Percentiles rank a stretch among this genome's conserved stretches.
phyloP scores from a whole-genome alignment of 805 yeast species.

The Kluyveromyces wickerhamii region DNA sequence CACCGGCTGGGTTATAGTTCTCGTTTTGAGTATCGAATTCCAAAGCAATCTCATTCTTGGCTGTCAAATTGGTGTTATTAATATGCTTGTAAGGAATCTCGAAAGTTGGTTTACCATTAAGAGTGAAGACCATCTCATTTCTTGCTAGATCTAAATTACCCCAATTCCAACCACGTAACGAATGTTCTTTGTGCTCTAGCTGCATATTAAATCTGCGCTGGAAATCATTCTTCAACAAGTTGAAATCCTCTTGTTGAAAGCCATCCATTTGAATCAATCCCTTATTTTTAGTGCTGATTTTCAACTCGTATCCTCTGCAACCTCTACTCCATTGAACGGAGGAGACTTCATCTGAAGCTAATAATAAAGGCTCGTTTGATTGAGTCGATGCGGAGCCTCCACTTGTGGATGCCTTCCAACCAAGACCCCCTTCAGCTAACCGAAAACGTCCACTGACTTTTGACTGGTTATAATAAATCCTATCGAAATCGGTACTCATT shows the following conservation, averaged over 20 bases:
- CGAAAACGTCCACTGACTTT: conserved; percentile 81
- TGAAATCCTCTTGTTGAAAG: conserved; percentile 77
- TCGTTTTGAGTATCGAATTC: conserved; percentile 63
- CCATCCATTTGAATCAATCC: conserved; percentile 90
- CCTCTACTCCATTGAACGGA: conserved; percentile 89
- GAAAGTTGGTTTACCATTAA: conserved; percentile 82
- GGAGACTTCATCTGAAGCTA: conserved; percentile 80
- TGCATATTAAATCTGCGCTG: conserved; percentile 65
- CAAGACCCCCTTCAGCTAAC: conserved; percentile 92
- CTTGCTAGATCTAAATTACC: conserved; percentile 89
- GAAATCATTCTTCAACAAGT: conserved; percentile 72
- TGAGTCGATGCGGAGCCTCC: conserved; percentile 39
- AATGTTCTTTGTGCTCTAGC: conserved; percentile 81
- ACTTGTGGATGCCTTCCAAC: conserved; percentile 70
- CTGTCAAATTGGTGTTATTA: conserved; percentile 79
- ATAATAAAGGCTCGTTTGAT: conserved; percentile 65
- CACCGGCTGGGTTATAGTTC: conserved; percentile 68
- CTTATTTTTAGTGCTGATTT: conserved; percentile 80
- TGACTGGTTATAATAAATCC: conserved; percentile 83
- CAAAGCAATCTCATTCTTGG: conserved; percentile 87
- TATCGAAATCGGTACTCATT: conserved; percentile 69
- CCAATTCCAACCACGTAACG: conserved; percentile 99
- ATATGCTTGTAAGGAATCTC: conserved; percentile 81
- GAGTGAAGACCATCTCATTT: conserved; percentile 78
- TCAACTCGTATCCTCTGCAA: conserved; percentile 80